These are phyloP conservation scores for Magnusiomyces suaveolens DNA, from an alignment of 1,139 yeast genomes.

Conservation along the genomic window DNA sequence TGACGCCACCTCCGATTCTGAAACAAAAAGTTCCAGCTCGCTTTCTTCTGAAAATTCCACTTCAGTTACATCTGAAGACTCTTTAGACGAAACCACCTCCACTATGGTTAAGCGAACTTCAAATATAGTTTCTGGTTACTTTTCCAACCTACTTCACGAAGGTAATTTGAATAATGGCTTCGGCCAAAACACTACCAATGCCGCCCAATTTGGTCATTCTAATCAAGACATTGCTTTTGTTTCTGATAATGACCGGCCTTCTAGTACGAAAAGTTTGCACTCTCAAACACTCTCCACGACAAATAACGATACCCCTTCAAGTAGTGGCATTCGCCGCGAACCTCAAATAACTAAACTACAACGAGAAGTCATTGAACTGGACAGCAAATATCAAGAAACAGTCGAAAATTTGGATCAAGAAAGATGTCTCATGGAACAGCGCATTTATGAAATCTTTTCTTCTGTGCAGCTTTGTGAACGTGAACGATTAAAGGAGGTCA, in stretches of 20 bases:
- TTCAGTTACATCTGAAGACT: background rate
- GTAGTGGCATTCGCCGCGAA: constrained; percentile 12
- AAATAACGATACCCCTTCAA: too few species aligned
- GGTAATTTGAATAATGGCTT: background rate
- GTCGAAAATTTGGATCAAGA: constrained; percentile 51
- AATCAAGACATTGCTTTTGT: too few species aligned
- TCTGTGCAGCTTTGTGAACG: constrained; percentile 70
- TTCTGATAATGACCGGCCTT: background rate
- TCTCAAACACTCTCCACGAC: background rate
- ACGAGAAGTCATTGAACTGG: constrained; percentile 35
- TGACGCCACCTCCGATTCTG: background rate
- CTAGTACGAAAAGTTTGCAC: too few species aligned
- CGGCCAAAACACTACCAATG: background rate
- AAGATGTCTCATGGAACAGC: constrained; percentile 62
- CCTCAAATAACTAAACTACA: constrained; percentile 18
- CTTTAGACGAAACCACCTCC: background rate
- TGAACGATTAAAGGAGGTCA: constrained; percentile 58
- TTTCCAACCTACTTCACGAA: background rate
- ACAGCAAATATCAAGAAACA: constrained; percentile 44
- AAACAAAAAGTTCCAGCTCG: background rate
- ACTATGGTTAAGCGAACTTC: constrained; percentile 1
- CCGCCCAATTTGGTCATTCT: too few species aligned
- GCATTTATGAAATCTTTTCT: constrained; percentile 53
- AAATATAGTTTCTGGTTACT: constrained; percentile 1
- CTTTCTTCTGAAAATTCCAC: background rate